Conservation (phyloP, 2,329 filamentous ascomycete species). For the Aspergillus thermomutatus region DNA sequence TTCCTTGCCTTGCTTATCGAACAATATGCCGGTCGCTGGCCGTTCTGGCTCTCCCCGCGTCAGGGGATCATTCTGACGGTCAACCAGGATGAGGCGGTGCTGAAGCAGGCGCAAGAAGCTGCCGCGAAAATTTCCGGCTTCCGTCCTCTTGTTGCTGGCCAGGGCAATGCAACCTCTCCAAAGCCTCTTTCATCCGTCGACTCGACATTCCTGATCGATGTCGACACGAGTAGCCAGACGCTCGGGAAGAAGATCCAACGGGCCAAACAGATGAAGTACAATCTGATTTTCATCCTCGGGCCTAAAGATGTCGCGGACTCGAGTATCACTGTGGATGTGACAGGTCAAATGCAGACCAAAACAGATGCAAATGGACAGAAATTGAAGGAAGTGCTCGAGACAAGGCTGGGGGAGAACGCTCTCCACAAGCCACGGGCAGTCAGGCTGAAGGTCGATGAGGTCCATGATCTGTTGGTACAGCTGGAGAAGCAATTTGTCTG, state of each 20-base stretch:
- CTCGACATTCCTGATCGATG: conserved; percentile 66
- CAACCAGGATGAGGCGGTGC: conserved; percentile 50
- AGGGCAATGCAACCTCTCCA: conserved; percentile 24
- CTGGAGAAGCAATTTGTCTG: conserved; percentile 38
- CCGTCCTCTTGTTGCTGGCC: conserved; percentile 25
- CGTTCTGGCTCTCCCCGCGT: conserved; percentile 82
- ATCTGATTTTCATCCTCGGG: conserved; percentile 71
- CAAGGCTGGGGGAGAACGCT: conserved; percentile 23
- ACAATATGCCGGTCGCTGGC: conserved; percentile 75
- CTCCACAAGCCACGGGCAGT: conserved; percentile 34
- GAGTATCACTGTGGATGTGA: conserved; percentile 49
- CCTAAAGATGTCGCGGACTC: conserved; percentile 58
- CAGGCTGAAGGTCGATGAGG: conserved; percentile 34
- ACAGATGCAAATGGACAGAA: conserved; percentile 25
- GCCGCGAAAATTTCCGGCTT: conserved; percentile 50
- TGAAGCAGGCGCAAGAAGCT: conserved; percentile 49
- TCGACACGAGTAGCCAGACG: conserved; percentile 62
- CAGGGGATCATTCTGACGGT: conserved; percentile 73
- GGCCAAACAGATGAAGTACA: conserved; percentile 70
- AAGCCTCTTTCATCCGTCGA: conserved; percentile 46
- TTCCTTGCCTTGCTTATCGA: conserved; percentile 84
- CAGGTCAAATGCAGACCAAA: conserved; percentile 42
- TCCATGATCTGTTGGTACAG: conserved; percentile 35
- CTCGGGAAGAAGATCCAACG: conserved; percentile 68
- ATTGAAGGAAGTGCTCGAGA: conserved; percentile 25